Evolutionary conservation across 2,329 filamentous ascomycete genomes (phyloP).

Genomic region (Penicillium griseofulvum): DNA sequence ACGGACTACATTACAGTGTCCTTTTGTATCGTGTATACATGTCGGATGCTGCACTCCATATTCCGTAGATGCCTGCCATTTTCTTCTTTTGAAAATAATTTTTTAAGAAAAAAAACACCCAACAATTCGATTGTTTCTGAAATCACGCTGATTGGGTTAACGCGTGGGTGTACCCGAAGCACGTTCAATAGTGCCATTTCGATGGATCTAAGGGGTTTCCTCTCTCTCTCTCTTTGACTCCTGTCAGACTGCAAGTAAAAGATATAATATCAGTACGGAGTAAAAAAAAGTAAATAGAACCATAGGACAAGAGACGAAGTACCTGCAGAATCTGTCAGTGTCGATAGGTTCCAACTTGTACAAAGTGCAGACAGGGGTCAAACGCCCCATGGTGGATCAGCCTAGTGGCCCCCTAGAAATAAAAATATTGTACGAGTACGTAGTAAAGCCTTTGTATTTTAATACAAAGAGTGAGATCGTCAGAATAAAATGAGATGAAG

Average conservation of each 20-base stretch:
- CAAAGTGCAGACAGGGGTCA: not conserved
- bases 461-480: not conserved
- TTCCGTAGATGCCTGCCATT: too few relatives aligned
- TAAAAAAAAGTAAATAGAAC: not conserved
- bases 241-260: not conserved
- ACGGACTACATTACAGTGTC: not conserved
- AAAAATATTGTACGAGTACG: not conserved
- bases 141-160: slow-evolving; percentile 10
- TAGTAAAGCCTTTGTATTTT: not conserved
- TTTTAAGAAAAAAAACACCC: not conserved
- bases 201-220: not conserved
- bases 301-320: not conserved
- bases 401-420: not conserved
- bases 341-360: not conserved
- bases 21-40: not conserved
- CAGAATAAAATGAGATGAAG: not conserved
- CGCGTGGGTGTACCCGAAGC: slow-evolving; percentile 1
- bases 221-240: not conserved
- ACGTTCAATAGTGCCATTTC: slow-evolving; percentile 14
- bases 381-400: not conserved
- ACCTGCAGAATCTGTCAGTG: not conserved
- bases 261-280: not conserved
- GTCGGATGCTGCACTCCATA: not conserved
- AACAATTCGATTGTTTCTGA: slow-evolving; percentile 11
- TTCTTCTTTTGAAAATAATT: not conserved